Percentiles rank a stretch among this genome's conserved stretches.
These are phyloP conservation scores for Graphiopsis chlorocephala DNA, from an alignment of 2,329 filamentous ascomycete genomes.

Conservation along the genomic window DNA sequence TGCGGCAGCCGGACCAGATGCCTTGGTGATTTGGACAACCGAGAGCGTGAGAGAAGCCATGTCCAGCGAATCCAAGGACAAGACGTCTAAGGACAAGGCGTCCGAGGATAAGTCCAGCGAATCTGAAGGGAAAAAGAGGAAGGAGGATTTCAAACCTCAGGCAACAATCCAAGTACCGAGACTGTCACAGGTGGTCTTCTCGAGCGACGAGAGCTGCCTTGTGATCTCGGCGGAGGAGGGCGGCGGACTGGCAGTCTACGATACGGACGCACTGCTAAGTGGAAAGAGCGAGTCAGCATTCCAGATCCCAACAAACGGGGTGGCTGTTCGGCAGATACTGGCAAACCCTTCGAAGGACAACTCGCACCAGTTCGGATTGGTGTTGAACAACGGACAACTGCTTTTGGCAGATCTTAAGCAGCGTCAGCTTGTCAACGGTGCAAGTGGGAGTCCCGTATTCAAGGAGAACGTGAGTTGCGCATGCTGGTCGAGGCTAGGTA, in stretches of 20 bases:
- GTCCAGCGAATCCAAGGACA: constrained; percentile 32
- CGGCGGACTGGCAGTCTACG: constrained; percentile 80
- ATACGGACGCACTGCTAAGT: constrained; percentile 65
- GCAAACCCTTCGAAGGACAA: constrained; percentile 68
- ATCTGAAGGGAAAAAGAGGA: constrained; percentile 1
- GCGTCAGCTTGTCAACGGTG: constrained; percentile 55
- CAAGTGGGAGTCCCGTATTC: constrained; percentile 61
- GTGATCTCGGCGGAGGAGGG: constrained; percentile 78
- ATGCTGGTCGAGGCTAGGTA: constrained; percentile 90
- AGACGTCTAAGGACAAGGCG: not conserved
- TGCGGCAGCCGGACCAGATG: constrained; percentile 81
- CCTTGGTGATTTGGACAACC: constrained; percentile 72
- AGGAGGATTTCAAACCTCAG: constrained; percentile 65
- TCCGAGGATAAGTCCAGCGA: too few relatives aligned
- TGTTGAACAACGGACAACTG: constrained; percentile 77
- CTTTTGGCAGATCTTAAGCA: constrained; percentile 78
- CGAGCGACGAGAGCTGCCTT: constrained; percentile 80
- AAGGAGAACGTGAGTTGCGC: constrained; percentile 76
- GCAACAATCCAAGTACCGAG: constrained; percentile 70
- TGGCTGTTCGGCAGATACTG: constrained; percentile 68
- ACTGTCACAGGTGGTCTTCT: constrained; percentile 86
- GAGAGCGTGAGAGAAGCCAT: constrained; percentile 76
- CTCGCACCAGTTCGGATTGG: constrained; percentile 72
- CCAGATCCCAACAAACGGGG: constrained; percentile 73
- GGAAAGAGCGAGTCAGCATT: constrained; percentile 67